Base-by-base conservation (phyloP, 129 eudicot species). In the Flaveria sonorensis region DNA sequence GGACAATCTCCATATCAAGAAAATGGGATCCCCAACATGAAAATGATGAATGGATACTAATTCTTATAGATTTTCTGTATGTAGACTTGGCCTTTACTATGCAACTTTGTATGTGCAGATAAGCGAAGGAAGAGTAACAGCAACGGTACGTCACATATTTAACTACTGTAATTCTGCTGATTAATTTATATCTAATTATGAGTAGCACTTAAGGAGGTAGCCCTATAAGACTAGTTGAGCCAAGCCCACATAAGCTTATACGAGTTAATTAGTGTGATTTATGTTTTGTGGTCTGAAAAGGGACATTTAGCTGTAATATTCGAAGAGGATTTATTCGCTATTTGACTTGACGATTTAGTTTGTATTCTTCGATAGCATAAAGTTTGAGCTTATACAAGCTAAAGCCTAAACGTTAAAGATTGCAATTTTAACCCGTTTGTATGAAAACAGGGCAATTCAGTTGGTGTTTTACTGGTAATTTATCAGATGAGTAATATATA, bases 121-220 rank as follows among this genome's bases (percentile, higher is more conserved):
- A 73, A 85, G 83, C 56, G 77, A 71, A 21, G 95, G 97, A 78
- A 87, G 84, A 83, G 90, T 92, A 47, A 60, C 97, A 51, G 89
- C 97, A 64, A 85, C 77, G 77, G 96, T 89, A 83, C 26, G 87
- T 77, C 66, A 71, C 82, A 52, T 60, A 76, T 36, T 56, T 71
- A 52, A 18, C 43, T 42, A 39, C 24, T 19, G 59, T 18, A 12
- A 28, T 79, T 64, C 47, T 43, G 21, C 36, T 53, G 46, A 47
- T 42, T 28, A 30, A 62, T 14, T 6, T 15, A 30, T 62, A 13
- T 32, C 43, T 28, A 26, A 62, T 13, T 24, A 26, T 62, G 20
- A 62, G 68, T 28, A 24, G 40, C 11, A 60, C 40, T 60, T 60
- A 24, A 24, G 40, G 67, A 23, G 46, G 69, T 14, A 64, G 20